Evolutionary conservation across 2,329 filamentous ascomycete genomes (phyloP), one percentile per base, ranked within the genome.

Genomic region (Fusarium oxysporum): DNA sequence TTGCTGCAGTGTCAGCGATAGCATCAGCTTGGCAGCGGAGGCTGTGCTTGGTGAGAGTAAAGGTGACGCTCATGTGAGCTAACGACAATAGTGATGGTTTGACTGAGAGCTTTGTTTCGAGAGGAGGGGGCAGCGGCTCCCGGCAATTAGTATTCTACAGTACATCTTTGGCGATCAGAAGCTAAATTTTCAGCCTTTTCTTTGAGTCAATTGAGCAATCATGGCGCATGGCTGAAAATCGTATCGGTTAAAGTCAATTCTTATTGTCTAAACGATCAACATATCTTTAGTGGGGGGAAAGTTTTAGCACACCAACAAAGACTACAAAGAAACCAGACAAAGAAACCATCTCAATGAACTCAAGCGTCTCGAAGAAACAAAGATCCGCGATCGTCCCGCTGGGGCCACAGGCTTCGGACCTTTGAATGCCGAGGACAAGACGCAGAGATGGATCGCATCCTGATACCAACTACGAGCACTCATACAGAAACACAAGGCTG

Each of bases 1-100:
- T 72, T 72, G 67, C 73, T 70, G 71, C 65, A 76, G 65, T 55
- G 62, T 76, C 75, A 74, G 74, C 72, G 66, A 76, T 71, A 70
- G 67, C 53, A 77, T 75, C 74, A 76, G 70, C 76, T 70, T 65
- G 62, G 62, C 59, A 66, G 66, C 63, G 65, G 76, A 77, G 76
- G 76, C 76, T 73, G 76, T 77, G 74, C 74, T 65, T 56, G 41
- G 23, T 32, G 59, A 53, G 37, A 47, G 25, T 21, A 56, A 47
- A 44, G 53, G 50, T 25, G 64, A 68, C 45, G 60, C 28, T 47
- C 44, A 45, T 41, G 35, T 28, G 32, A 72, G 54, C 62, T 67
- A 60, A 45, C 47, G 48, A 64, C 51, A 47, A 66, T 60, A 50
- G 64, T 53, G 41, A 68, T 71, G 56, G 61, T 60, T 62, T 55